phyloP scores from a whole-genome alignment of 208 protist genomes.

The Hexamita inflata region DNA sequence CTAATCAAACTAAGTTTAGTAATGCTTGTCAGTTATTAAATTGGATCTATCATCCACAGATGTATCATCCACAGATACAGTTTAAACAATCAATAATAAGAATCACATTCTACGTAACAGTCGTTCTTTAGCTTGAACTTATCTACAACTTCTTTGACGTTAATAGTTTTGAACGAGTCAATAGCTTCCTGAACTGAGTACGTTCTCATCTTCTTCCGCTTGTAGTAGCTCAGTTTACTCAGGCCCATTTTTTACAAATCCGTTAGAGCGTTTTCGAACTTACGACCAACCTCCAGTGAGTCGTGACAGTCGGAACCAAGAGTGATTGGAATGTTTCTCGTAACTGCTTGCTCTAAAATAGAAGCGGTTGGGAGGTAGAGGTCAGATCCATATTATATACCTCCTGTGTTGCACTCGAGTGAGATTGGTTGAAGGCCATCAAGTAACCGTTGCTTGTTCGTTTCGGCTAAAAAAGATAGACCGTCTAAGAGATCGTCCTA shows the following conservation, averaged over 20 bases:
- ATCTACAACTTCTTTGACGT: too few species aligned
- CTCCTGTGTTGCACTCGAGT: conserved; percentile 15
- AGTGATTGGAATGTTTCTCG: background rate
- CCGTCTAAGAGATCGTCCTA: background rate
- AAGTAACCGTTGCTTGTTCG: background rate
- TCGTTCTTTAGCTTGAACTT: too few species aligned
- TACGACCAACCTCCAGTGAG: background rate
- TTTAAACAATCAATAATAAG: too few species aligned
- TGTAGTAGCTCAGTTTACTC: conserved; percentile 12
- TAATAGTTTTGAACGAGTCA: conserved; percentile 3
- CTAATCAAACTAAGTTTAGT: too few species aligned
- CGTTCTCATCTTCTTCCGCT: background rate
- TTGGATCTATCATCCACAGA: too few species aligned
- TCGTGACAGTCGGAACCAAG: background rate
- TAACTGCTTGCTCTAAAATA: background rate
- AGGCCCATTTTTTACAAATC: background rate
- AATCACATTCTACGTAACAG: too few species aligned
- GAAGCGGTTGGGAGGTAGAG: background rate
- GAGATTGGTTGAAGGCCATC: background rate
- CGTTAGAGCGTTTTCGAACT: background rate
- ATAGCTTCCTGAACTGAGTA: background rate
- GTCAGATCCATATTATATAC: background rate
- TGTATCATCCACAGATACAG: too few species aligned
- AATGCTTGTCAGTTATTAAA: too few species aligned
- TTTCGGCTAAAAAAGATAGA: background rate